Conservation (phyloP, 2,329 filamentous ascomycete species). For the Colletotrichum orbiculare region DNA sequence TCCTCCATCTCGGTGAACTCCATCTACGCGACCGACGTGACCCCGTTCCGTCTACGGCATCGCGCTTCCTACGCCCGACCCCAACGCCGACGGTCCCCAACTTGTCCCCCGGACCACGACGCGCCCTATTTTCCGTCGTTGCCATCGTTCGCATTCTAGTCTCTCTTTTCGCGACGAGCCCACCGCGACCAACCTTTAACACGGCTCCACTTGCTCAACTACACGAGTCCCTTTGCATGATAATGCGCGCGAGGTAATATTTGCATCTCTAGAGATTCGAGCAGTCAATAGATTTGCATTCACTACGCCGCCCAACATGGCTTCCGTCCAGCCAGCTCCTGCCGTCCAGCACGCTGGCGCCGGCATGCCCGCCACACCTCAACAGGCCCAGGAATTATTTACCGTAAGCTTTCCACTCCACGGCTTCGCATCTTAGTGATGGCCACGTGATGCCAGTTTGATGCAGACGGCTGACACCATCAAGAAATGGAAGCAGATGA, state of each 20-base stretch:
- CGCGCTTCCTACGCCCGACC: conserved; percentile 24
- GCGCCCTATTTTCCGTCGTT: conserved; percentile 33
- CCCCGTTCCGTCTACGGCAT: conserved; percentile 22
- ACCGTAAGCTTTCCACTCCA: conserved; percentile 58
- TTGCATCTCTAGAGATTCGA: conserved; percentile 36
- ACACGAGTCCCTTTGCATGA: conserved; percentile 24
- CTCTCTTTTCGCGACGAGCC: conserved; percentile 38
- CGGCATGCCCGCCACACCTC: conserved; percentile 75
- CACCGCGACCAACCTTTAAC: conserved; percentile 32
- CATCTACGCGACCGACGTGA: conserved; percentile 36
- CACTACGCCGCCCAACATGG: conserved; percentile 63
- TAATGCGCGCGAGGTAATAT: conserved; percentile 36
- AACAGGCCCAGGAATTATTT: conserved; percentile 81
- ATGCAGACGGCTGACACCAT: conserved; percentile 20
- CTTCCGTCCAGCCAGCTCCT: conserved; percentile 80
- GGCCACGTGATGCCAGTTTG: background rate
- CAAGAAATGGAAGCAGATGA: conserved; percentile 92
- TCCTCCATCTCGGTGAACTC: conserved; percentile 34
- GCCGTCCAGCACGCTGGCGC: conserved; percentile 74
- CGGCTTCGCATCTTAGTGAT: conserved; percentile 15
- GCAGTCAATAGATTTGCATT: conserved; percentile 35
- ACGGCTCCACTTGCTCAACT: conserved; percentile 30
- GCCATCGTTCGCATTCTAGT: conserved; percentile 32
- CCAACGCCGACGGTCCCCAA: conserved; percentile 17
- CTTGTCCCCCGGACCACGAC: conserved; percentile 18